A percentile compares a stretch with the other conserved stretches of the same genome.
Conservation (phyloP, 2,329 filamentous ascomycete genomes). For the Fusarium aywerte region DNA sequence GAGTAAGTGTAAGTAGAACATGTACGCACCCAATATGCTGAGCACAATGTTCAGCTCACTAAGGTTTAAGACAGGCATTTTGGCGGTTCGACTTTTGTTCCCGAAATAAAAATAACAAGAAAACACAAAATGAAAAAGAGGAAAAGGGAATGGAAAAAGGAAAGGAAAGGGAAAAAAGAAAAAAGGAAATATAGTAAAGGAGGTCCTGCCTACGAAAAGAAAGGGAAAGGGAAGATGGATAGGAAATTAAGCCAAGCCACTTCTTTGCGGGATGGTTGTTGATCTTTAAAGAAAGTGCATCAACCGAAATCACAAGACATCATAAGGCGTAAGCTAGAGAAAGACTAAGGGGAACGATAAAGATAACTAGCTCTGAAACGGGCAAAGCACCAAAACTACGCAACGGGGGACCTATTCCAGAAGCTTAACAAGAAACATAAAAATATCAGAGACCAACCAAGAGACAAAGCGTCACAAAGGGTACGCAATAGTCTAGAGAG, state of each 20-base stretch:
- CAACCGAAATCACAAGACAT: neutral
- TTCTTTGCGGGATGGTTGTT: neutral
- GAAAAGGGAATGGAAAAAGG: neutral
- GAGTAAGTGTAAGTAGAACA: neutral
- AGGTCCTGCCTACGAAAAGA: constrained; percentile 14
- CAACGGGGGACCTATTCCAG: too few relatives aligned
- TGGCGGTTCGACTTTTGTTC: neutral
- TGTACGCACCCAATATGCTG: constrained; percentile 54
- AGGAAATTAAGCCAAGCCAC: neutral
- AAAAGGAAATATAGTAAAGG: neutral
- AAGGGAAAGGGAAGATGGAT: neutral
- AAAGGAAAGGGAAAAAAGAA: neutral
- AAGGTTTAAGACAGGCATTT: constrained; percentile 52
- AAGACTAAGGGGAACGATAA: neutral
- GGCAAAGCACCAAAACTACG: neutral
- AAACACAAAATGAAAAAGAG: neutral
- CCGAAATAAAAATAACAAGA: neutral
- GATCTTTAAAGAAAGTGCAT: neutral
- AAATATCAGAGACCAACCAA: neutral
- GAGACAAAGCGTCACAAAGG: too few relatives aligned
- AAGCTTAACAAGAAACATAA: neutral
- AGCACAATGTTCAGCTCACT: constrained; percentile 64
- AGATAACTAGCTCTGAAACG: neutral
- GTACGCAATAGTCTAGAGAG: too few relatives aligned
- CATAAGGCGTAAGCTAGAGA: too few relatives aligned